Base-by-base conservation (phyloP, 2,329 filamentous ascomycete species). In the Fusarium nisikadoi region DNA sequence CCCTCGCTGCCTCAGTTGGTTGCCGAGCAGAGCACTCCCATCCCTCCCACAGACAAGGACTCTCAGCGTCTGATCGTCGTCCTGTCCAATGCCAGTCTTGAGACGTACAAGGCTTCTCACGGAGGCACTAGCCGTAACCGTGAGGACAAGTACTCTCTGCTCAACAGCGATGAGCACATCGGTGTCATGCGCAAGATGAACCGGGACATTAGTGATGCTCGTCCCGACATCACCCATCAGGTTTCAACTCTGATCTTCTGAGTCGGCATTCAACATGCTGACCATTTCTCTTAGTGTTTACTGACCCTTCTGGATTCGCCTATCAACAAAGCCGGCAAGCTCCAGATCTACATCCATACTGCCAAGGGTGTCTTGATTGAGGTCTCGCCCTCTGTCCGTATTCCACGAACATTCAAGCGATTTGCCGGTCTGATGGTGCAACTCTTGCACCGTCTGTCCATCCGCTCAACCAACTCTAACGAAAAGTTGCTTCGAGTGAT, bases 171-270 rank as follows among this genome's bases (percentile, higher is more conserved):
- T 80, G 96, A 99, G 84, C 96, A 99, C 81, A 99, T 99, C 76
- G 96, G 96, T 71, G 93, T 98, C 74, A 97, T 99, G 94, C 92
- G 96, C 79, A 99, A 98, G 87, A 98, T 98, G 95, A 97, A 97
- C 81, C 90, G 96, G 77, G 96, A 99, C 81, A 98, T 99, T 75
- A 98, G 95, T 81, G 96, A 99, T 83, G 96, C 96, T 68, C 91
- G 96, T 76, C 96, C 96, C 47, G 96, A 99, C 83, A 99, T 99
- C 79, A 97, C 96, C 49, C 96, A 99, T 82, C 96, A 98, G 94
- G 95, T 98, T 86, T 75, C 75, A 74, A 74, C 75, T 76, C 72
- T 77, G 66, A 72, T 70, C 65, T 46, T 59, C 59, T 71, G 43
- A 70, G 75, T 79, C 76, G 77, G 82, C 83, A 85, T 84, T 81